phyloP scores from a whole-genome alignment of 2,329 filamentous ascomycete species.

The Diaporthe nobilis region DNA sequence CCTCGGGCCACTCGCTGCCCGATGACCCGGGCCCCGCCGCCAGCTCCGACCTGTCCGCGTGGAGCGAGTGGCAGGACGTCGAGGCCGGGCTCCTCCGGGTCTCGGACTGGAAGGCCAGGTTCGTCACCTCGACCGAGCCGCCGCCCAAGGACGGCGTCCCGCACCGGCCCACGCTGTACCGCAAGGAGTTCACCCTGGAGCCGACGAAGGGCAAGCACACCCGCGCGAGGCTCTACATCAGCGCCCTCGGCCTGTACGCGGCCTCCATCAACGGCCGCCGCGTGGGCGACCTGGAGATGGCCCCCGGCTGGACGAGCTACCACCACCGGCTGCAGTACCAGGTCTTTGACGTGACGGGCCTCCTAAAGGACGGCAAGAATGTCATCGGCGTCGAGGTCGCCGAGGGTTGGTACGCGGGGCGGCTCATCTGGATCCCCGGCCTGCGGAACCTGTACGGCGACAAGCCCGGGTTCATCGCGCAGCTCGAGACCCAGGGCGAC shows the following conservation, averaged over 20 bases:
- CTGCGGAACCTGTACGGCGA: slow-evolving; percentile 51
- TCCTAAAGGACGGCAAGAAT: slow-evolving; percentile 55
- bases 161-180: slow-evolving; percentile 35
- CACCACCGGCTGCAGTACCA: slow-evolving; percentile 59
- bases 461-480: slow-evolving; percentile 49
- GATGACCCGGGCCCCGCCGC: background rate
- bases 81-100: slow-evolving; percentile 35
- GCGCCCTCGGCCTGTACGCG: slow-evolving; percentile 54
- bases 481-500: slow-evolving; percentile 47
- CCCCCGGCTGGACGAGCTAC: slow-evolving; percentile 62
- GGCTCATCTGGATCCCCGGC: slow-evolving; percentile 51
- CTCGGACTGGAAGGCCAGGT: slow-evolving; percentile 40
- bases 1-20: background rate
- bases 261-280: slow-evolving; percentile 55
- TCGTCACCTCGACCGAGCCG: slow-evolving; percentile 35
- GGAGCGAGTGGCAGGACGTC: slow-evolving; percentile 32
- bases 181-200: slow-evolving; percentile 30
- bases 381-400: slow-evolving; percentile 61
- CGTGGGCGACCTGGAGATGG: slow-evolving; percentile 51
- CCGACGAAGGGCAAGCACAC: background rate
- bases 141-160: slow-evolving; percentile 34
- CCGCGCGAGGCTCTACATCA: slow-evolving; percentile 46
- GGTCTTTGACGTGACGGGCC: slow-evolving; percentile 56
- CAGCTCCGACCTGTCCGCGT: background rate
- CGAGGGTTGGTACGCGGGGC: slow-evolving; percentile 66